A percentile compares a stretch with the other conserved stretches of the same genome.
These are phyloP conservation scores for Ogataea nakhonphanomensis DNA, from an alignment of 805 yeast species.

Conservation along the genomic window DNA sequence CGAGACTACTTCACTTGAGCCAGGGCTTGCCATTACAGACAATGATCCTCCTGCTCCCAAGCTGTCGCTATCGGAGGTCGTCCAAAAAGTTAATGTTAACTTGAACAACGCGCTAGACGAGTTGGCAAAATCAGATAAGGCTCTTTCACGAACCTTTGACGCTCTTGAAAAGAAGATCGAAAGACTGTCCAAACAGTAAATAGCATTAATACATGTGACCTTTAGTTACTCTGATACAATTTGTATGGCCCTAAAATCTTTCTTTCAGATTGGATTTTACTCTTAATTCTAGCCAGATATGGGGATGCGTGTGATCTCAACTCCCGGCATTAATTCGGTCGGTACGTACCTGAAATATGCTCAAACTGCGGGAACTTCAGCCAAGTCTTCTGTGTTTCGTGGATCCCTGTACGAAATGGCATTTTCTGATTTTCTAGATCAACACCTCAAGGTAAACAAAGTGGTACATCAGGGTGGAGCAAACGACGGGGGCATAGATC, in stretches of 20 bases:
- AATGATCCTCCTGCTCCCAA: neutral
- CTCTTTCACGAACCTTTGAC: slow-evolving; percentile 18
- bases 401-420: slow-evolving; percentile 57
- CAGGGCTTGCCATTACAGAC: slow-evolving; percentile 3
- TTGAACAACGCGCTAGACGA: slow-evolving; percentile 22
- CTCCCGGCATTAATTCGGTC: slow-evolving; percentile 12
- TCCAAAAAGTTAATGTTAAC: slow-evolving; percentile 21
- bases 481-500: slow-evolving; percentile 55
- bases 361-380: slow-evolving; percentile 34
- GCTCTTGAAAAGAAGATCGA: slow-evolving; percentile 16
- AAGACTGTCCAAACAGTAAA: slow-evolving; percentile 1
- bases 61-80: slow-evolving; percentile 26
- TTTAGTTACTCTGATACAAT: too few species aligned
- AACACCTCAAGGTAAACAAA: slow-evolving; percentile 35
- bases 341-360: slow-evolving; percentile 34
- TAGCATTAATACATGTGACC: neutral
- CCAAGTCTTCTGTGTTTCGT: slow-evolving; percentile 45
- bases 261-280: slow-evolving; percentile 1
- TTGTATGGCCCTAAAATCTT: slow-evolving; percentile 1
- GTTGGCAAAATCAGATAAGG: slow-evolving; percentile 23
- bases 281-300: neutral
- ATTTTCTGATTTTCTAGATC: slow-evolving; percentile 38
- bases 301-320: neutral
- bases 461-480: slow-evolving; percentile 51
- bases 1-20: slow-evolving; percentile 7